Evolutionary conservation across 805 yeast species (phyloP), one percentile per base, ranked within the genome.

Genomic region (Komagataella kurtzmanii): DNA sequence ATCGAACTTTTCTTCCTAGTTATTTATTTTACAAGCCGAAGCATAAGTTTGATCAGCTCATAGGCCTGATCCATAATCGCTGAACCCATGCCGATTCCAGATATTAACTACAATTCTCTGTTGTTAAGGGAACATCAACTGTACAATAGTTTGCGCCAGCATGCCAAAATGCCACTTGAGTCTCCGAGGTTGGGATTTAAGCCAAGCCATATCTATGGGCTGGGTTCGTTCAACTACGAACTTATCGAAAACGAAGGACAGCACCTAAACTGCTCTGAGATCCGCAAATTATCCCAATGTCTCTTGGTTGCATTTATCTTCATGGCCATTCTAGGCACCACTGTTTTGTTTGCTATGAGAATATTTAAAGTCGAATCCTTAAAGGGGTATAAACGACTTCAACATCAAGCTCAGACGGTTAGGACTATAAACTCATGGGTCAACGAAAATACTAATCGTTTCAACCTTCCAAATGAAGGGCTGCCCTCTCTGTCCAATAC

Each of bases 41-140:
- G 14, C 6, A 30, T 10, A 10, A 30, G 6, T 21, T 30, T 30
- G 6, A 30, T 30, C 12, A 30, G 14, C 40, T 30, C 40, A 30
- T 14, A 30, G 40, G 40, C 12, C 40, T 30, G 40, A 5, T 30
- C 40, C 14, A 30, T 10, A 10, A 30, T 4, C 8, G 1, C 40
- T 3, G 10, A 10, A 3, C n/a, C 40, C 43, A 65, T 65, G 69
- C 58, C 63, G 10, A 58, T 65, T 14, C 70, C 71, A 14, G 58
- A 61, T 5, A 62, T 69, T 6, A 57, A 61, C 17, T 58, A 61
- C 54, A 70, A 67, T 51, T 52, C 65, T 0, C 62, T 66, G 5
- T 58, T 67, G 12, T 49, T 67, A 17, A 58, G 69, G 50, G 71
- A 67, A 54, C 71, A 67, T 51, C 40, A 30, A 30, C 52, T 62